Conservation (phyloP, 2,329 filamentous ascomycete species). For the Cladosporium cucumerinum region DNA sequence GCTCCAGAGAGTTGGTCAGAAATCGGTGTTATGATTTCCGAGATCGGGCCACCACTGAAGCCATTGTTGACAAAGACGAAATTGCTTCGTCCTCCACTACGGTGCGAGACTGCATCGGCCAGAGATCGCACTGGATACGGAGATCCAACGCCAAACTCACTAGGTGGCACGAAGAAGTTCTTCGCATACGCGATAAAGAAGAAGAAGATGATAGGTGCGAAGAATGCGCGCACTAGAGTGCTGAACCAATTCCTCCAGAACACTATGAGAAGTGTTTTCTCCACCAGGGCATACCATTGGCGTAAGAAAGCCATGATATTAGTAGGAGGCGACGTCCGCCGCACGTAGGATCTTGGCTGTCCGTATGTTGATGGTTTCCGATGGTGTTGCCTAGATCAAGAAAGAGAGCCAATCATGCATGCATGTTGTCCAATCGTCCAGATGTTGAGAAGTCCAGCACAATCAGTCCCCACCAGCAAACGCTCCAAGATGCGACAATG, state of each 20-base stretch:
- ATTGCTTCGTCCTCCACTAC: constrained; percentile 60
- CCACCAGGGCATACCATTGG: constrained; percentile 55
- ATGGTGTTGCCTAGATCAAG: not conserved
- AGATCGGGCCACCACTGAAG: constrained; percentile 64
- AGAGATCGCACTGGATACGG: constrained; percentile 62
- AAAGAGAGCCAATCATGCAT: constrained; percentile 3
- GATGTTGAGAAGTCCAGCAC: not conserved
- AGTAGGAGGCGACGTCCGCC: not conserved
- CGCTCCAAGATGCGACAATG: not conserved
- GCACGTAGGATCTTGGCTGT: not conserved
- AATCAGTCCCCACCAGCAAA: not conserved
- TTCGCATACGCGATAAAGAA: constrained; percentile 63
- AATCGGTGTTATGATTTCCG: constrained; percentile 64
- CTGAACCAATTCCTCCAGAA: constrained; percentile 53
- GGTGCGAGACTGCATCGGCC: constrained; percentile 57
- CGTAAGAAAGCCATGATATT: constrained; percentile 30
- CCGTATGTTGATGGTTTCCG: not conserved
- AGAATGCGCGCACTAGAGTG: constrained; percentile 53
- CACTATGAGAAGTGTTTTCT: constrained; percentile 56
- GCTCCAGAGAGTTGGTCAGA: constrained; percentile 54
- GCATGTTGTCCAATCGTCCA: not conserved
- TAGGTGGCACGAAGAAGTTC: constrained; percentile 78
- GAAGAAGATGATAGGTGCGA: constrained; percentile 53
- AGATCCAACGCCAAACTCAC: constrained; percentile 68
- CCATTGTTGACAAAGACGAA: constrained; percentile 79